Evolutionary conservation across 768 basidiomycete species (phyloP).

Genomic region (Boletus reticuloceps): DNA sequence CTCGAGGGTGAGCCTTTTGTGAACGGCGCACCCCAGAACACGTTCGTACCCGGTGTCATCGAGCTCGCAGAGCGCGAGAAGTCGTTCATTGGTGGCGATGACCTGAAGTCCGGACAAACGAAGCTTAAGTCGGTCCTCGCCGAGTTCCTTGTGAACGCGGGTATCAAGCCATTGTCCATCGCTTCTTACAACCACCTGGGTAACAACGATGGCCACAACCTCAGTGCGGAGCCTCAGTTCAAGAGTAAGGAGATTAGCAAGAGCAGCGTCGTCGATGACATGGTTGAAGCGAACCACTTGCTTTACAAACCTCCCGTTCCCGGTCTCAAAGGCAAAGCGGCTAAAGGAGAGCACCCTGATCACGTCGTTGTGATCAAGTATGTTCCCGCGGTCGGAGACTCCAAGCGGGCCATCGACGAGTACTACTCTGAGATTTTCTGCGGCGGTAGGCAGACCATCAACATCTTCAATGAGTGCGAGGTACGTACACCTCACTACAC

Average conservation of each 20-base stretch:
- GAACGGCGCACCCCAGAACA: slow-evolving; percentile 98
- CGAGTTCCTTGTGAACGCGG: slow-evolving; percentile 98
- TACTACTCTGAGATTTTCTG: slow-evolving; percentile 99
- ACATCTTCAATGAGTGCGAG: slow-evolving; percentile 98
- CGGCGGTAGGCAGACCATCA: slow-evolving; percentile 90
- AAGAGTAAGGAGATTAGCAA: slow-evolving; percentile 98
- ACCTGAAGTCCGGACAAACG: slow-evolving; percentile 97
- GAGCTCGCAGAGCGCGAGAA: slow-evolving; percentile 84
- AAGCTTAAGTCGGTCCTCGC: slow-evolving; percentile 96
- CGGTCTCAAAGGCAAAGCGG: slow-evolving; percentile 49
- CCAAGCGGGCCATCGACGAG: slow-evolving; percentile 99
- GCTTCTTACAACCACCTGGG: slow-evolving; percentile 99
- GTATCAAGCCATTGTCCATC: slow-evolving; percentile 96
- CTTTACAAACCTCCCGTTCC: slow-evolving; percentile 81
- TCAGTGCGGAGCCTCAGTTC: slow-evolving; percentile 91
- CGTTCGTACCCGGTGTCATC: slow-evolving; percentile 94
- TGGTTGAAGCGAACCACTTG: slow-evolving; percentile 89
- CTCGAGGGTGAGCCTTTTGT: slow-evolving; percentile 95
- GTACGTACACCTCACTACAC: slow-evolving; percentile 34
- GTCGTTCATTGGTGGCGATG: slow-evolving; percentile 96
- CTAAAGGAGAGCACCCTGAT: slow-evolving; percentile 96
- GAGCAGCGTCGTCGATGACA: slow-evolving; percentile 96
- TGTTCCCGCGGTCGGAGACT: slow-evolving; percentile 94
- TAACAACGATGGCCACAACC: slow-evolving; percentile 94
- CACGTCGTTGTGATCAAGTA: slow-evolving; percentile 98